Evolutionary conservation across 2,329 filamentous ascomycete genomes (phyloP).

Genomic region (Sordariomycetes sp.): DNA sequence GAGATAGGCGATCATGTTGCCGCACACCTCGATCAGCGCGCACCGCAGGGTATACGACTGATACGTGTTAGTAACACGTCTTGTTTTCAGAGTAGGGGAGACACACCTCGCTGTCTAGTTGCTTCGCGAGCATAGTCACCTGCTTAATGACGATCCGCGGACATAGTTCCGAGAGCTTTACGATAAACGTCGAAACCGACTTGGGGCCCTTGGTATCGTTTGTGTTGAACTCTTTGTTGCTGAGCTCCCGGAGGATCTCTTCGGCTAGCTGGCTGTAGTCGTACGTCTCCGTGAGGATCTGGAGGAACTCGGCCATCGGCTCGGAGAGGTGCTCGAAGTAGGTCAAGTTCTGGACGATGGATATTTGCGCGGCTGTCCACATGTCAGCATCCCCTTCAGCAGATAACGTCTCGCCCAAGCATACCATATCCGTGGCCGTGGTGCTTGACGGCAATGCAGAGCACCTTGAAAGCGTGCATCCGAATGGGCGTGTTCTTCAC

Average conservation of each 20-base stretch:
- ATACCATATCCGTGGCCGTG: conserved; percentile 92
- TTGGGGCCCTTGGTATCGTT: conserved; percentile 94
- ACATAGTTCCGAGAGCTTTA: conserved; percentile 84
- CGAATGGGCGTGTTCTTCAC: conserved; percentile 81
- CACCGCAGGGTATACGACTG: conserved; percentile 87
- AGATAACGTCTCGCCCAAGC: neutral
- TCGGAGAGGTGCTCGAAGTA: conserved; percentile 99
- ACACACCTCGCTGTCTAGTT: conserved; percentile 80
- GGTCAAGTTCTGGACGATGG: conserved; percentile 92
- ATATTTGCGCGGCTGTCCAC: conserved; percentile 75
- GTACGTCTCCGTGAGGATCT: conserved; percentile 93
- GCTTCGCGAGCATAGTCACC: conserved; percentile 89
- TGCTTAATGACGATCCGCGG: conserved; percentile 93
- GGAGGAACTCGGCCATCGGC: conserved; percentile 96
- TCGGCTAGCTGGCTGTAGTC: conserved; percentile 93
- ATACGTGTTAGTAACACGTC: neutral
- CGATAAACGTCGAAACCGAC: conserved; percentile 87
- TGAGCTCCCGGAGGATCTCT: conserved; percentile 86
- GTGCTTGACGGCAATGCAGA: conserved; percentile 94
- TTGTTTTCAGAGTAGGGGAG: neutral
- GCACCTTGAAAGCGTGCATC: conserved; percentile 95
- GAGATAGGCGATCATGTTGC: conserved; percentile 84
- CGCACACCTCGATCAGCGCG: conserved; percentile 91
- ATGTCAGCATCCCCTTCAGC: conserved; percentile 14
- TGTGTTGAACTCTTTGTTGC: conserved; percentile 95